Evolutionary conservation across 306 rosid species (phyloP), one percentile per base, ranked within the genome.

Genomic region (Ammopiptanthus mongolicus): DNA sequence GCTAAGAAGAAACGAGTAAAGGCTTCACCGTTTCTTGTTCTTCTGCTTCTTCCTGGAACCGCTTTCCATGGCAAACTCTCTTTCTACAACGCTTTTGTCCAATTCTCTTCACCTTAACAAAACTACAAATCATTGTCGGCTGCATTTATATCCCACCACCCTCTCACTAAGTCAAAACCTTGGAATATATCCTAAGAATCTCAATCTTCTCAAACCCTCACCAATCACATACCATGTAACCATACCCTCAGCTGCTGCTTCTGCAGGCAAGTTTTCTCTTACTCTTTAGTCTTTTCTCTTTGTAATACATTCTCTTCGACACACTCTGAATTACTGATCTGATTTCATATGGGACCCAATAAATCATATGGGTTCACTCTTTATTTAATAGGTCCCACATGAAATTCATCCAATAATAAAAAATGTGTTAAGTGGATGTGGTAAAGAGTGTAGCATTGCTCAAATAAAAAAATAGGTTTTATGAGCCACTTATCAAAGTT

Each of bases 241-340:
- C 58, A 44, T 81, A 41, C 74, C 82, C 46, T 88, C 80, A 21
- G 94, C 90, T 3, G n/a, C 92, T 58, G 77, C 78, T 56, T 78
- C 94, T 42, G 68, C 94, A 7, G 98, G 96, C 78, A 78, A 80
- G 85, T 67, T 47, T 57, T 73, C 11, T 57, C 69, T 55, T 58
- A 41, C 52, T 52, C 73, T 78, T 18, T 71, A 7, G n/a, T n/a
- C n/a, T n/a, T n/a, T n/a, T n/a, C n/a, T n/a, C n/a, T n/a, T n/a
- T n/a, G n/a, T n/a, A n/a, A n/a, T n/a, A n/a, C n/a, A n/a, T n/a
- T n/a, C n/a, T n/a, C n/a, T n/a, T n/a, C n/a, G n/a, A n/a, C n/a
- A n/a, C n/a, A n/a, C n/a, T n/a, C n/a, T n/a, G n/a, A n/a, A n/a
- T n/a, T n/a, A n/a, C n/a, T n/a, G n/a, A n/a, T n/a, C n/a, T n/a